phyloP scores from a whole-genome alignment of 2,329 filamentous ascomycete species.

The Colletotrichum gigasporum region DNA sequence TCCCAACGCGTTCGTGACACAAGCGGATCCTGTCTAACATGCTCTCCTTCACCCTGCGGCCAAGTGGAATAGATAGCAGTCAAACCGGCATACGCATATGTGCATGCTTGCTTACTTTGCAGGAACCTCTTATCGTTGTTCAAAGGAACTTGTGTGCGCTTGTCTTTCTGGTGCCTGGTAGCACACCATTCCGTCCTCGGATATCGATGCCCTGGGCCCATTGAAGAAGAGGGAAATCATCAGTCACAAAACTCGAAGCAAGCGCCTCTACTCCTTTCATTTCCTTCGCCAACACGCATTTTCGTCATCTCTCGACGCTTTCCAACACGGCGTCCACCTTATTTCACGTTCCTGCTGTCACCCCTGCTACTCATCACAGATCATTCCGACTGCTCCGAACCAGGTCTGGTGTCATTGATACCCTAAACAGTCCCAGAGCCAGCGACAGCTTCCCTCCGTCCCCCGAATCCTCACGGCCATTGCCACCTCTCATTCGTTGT shows the following conservation, averaged over 20 bases:
- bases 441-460: not conserved
- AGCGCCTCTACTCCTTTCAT: not conserved
- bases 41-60: not conserved
- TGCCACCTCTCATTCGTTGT: not conserved
- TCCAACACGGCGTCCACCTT: not conserved
- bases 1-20: not conserved
- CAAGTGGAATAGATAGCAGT: not conserved
- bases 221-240: not conserved
- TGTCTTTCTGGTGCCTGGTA: not conserved
- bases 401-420: not conserved
- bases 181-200: not conserved
- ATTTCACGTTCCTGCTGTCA: not conserved
- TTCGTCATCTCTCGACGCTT: not conserved
- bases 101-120: not conserved
- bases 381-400: not conserved
- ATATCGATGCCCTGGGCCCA: not conserved
- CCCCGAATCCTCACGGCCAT: not conserved
- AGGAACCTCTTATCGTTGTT: not conserved
- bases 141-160: not conserved
- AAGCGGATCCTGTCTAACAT: not conserved
- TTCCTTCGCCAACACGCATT: not conserved
- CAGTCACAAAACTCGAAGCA: too few species aligned
- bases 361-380: not conserved
- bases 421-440: not conserved
- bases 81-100: slow-evolving; percentile 16